Conservation (phyloP, 2,329 filamentous ascomycete species). For the Coniochaeta pulveracea region DNA sequence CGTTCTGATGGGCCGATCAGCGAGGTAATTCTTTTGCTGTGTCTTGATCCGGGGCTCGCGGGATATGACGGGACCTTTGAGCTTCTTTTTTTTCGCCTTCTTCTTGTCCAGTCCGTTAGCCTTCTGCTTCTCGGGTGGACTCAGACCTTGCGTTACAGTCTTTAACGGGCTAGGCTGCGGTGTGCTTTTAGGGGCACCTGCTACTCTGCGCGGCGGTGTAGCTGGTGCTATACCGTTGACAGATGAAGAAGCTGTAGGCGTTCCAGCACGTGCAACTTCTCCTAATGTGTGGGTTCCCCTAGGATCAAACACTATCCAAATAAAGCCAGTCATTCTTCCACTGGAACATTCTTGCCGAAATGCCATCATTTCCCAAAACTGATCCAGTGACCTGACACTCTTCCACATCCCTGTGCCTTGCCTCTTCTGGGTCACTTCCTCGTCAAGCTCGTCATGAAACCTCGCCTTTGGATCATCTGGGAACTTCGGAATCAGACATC, state of each 20-base stretch:
- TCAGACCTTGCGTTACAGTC: slow-evolving; percentile 14
- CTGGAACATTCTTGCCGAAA: slow-evolving; percentile 93
- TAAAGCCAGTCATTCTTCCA: slow-evolving; percentile 82
- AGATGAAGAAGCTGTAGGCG: not conserved
- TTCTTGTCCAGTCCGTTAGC: slow-evolving; percentile 24
- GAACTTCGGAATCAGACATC: slow-evolving; percentile 80
- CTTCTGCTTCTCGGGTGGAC: slow-evolving; percentile 12
- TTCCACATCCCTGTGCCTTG: slow-evolving; percentile 63
- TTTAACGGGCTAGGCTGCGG: slow-evolving; percentile 16
- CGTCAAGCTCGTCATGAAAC: slow-evolving; percentile 80
- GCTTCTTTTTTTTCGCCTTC: slow-evolving; percentile 33
- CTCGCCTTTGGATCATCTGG: slow-evolving; percentile 93
- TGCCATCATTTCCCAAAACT: slow-evolving; percentile 98
- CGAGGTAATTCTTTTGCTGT: slow-evolving; percentile 34
- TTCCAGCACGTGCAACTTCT: not conserved
- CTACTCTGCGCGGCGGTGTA: slow-evolving; percentile 21
- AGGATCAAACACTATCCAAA: slow-evolving; percentile 81
- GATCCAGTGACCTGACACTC: slow-evolving; percentile 70
- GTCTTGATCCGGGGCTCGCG: slow-evolving; percentile 57
- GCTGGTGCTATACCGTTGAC: slow-evolving; percentile 6
- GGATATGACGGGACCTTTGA: slow-evolving; percentile 50
- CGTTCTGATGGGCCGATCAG: slow-evolving; percentile 38
- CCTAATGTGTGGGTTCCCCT: slow-evolving; percentile 5
- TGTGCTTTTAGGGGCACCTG: slow-evolving; percentile 8
- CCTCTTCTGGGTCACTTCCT: slow-evolving; percentile 55